A percentile compares a stretch with the other conserved stretches of the same genome.
Evolutionary conservation across 1,284 basidiomycete species (phyloP).

Genomic region (Leccinum subrobustum): DNA sequence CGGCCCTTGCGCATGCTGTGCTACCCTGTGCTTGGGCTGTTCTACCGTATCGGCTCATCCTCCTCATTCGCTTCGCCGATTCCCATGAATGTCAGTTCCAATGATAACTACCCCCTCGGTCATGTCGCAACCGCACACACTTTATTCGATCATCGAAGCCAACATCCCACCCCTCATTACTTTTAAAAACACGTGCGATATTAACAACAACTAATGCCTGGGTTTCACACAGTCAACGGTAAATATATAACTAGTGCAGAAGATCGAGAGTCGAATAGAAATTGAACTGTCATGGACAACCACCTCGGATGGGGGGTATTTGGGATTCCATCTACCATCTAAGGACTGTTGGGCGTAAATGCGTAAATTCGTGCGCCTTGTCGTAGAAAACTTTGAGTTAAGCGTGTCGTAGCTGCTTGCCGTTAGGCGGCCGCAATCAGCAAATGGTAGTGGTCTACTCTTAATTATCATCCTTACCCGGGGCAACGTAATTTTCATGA

Average conservation of each 20-base stretch:
- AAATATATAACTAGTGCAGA: constrained; percentile 29
- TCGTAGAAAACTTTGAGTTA: constrained; percentile 68
- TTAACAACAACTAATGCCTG: constrained; percentile 14
- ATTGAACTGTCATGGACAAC: constrained; percentile 14
- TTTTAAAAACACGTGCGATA: constrained; percentile 22
- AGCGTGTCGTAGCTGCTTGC: constrained; percentile 35
- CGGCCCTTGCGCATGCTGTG: constrained; percentile 14
- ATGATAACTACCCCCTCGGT: neutral
- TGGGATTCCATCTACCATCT: constrained; percentile 29
- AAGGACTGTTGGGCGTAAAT: constrained; percentile 38
- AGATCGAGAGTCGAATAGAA: constrained; percentile 30
- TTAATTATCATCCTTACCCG: constrained; percentile 53
- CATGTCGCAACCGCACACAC: neutral
- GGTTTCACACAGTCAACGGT: constrained; percentile 16
- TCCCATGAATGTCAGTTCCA: constrained; percentile 21
- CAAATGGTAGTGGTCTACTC: constrained; percentile 13
- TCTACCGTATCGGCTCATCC: neutral
- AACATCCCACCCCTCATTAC: constrained; percentile 9
- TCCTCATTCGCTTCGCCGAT: constrained; percentile 5
- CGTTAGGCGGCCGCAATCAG: constrained; percentile 26
- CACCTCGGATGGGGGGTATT: constrained; percentile 4
- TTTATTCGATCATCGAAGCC: neutral
- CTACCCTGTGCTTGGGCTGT: constrained; percentile 8
- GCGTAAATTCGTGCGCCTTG: constrained; percentile 78
- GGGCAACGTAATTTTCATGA: constrained; percentile 72